These are phyloP conservation scores for Bacidia gigantensis DNA, from an alignment of 495 filamentous ascomycete genomes.

Conservation along the genomic window DNA sequence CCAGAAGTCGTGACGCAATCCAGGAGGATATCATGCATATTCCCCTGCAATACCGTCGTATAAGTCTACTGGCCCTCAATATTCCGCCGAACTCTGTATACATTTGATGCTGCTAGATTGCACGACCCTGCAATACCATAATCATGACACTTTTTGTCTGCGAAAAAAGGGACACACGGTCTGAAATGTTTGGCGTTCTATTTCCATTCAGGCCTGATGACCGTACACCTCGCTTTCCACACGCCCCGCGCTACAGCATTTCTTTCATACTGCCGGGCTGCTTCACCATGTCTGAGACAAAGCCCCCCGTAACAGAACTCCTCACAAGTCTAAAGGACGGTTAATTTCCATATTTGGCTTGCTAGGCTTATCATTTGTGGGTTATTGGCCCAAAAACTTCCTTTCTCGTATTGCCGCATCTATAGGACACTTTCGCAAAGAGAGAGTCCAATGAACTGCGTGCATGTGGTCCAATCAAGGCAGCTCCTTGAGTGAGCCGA, in stretches of 20 bases:
- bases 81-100: no score
- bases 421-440: background rate
- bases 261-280: no score
- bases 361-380: background rate
- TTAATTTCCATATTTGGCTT: background rate
- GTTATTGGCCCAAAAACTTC: background rate
- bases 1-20: background rate
- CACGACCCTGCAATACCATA: no score
- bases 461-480: background rate
- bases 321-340: background rate
- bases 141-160: no score
- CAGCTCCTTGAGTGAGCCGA: background rate
- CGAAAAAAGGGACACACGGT: no score
- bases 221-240: no score
- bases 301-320: background rate
- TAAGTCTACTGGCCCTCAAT: no score
- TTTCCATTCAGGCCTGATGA: no score
- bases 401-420: background rate
- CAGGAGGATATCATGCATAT: background rate
- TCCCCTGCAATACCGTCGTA: background rate
- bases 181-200: no score
- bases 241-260: no score
- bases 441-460: background rate
- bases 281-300: background rate
- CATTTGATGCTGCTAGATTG: no score